Evolutionary conservation across 2,329 filamentous ascomycete species (phyloP), one percentile per base, ranked within the genome.

Genomic region (Colletotrichum eleusines): DNA sequence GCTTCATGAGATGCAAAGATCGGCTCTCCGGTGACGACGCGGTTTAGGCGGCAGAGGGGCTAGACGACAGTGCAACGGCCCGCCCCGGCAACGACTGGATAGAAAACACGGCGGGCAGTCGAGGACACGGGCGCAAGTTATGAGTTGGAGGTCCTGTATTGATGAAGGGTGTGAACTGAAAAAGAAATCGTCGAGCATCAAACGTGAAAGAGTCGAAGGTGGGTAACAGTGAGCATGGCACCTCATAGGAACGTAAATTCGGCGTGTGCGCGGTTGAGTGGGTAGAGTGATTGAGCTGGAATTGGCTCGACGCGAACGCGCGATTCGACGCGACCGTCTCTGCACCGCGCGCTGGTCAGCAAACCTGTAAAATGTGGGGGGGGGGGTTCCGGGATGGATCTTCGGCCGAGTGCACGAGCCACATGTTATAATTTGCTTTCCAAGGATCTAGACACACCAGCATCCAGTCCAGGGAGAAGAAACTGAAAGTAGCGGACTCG

Each of bases 1-100:
- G 72, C 78, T 77, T 78, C 80, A 81, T 82, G 74, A 74, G 75
- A 71, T 72, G 73, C 50, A 57, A 51, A 61, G 23, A 51, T 48
- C 40, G 26, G 50, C 23, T 48, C 38, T 53, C 35, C 42, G 20
- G n/a, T 46, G 23, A 35, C 14, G 57, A 46, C 33, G 68, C 51
- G 54, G 23, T 31, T 50, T 14, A 26, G 31, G 31, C 26, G 46
- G 20, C 51, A 33, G 51, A 35, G 42, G 35, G 16, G 31, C 44
- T 60, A 46, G 40, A 23, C 42, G 38, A 31, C n/a, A 26, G 62
- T 59, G 28, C 12, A 48, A 48, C 53, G 48, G 28, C 53, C 54
- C 53, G 33, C 44, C 44, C n/a, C 54, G 23, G 38, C 38, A 50
- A 33, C 26, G 55, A 16, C 20, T 50, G 31, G 48, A 42, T 26